Conservation (phyloP, 768 basidiomycete genomes). For the Phaeotremella fagi region DNA sequence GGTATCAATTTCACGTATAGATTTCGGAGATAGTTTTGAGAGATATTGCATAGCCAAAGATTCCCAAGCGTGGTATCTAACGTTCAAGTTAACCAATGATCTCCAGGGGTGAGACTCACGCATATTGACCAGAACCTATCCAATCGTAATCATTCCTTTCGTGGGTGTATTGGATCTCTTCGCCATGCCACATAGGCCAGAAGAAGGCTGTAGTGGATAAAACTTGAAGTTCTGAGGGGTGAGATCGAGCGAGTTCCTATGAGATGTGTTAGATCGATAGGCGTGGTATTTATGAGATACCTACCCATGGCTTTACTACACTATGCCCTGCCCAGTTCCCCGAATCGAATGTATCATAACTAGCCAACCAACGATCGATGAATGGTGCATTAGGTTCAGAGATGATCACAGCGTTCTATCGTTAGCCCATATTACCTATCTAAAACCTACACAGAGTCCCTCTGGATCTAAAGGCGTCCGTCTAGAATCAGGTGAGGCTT, state of each 20-base stretch:
- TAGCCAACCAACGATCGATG: conserved; percentile 45
- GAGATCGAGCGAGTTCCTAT: conserved; percentile 42
- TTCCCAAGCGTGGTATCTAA: conserved; percentile 50
- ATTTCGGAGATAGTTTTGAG: conserved; percentile 33
- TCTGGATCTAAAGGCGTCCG: conserved; percentile 39
- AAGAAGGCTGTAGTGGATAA: conserved; percentile 47
- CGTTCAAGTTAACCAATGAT: neutral
- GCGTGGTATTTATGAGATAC: conserved; percentile 5
- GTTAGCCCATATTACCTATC: neutral
- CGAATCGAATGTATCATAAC: conserved; percentile 42
- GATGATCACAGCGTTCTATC: conserved; percentile 47
- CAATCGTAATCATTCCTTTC: conserved; percentile 42
- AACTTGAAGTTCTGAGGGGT: conserved; percentile 46
- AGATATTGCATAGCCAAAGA: conserved; percentile 48
- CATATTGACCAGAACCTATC: conserved; percentile 37
- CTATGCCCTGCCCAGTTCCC: conserved; percentile 43
- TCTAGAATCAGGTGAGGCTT: conserved; percentile 40
- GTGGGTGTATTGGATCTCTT: conserved; percentile 41
- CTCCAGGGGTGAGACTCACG: conserved; percentile 20
- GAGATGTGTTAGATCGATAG: neutral
- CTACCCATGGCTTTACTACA: conserved; percentile 45
- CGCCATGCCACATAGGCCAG: conserved; percentile 49
- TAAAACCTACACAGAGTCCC: conserved; percentile 44
- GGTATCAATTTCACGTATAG: conserved; percentile 35
- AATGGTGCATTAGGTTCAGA: conserved; percentile 39